Base-by-base conservation (phyloP, 768 basidiomycete genomes). In the Rhodosporidiobolus sp. region DNA sequence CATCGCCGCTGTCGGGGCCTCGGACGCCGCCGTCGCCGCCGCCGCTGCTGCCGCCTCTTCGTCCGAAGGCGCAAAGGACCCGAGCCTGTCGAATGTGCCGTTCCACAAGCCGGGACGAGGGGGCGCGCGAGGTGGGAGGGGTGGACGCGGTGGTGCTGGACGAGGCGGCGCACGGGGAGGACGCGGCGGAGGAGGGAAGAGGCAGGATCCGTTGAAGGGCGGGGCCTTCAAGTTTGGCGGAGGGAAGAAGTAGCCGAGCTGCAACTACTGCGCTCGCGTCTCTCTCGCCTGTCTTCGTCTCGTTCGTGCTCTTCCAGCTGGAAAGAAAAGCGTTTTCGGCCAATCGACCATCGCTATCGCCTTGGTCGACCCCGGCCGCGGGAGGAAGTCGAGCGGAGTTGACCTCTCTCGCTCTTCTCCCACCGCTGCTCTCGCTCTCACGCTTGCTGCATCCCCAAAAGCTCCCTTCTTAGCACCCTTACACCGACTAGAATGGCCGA, bases 1-100 rank as follows among this genome's bases (percentile, higher is more conserved):
- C 38, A 89, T 91, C 59, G 87, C 88, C 32, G 83, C 89, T 14
- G 87, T 89, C 22, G 77, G 71, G 11, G 61, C 67, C 4, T 57
- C 57, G 12, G 67, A 80, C 35, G 79, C 75, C 62, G 75, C 60
- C 17, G 58, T 63, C 32, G 71, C 71, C 12, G 50, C 53, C 32
- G 43, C 58, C 26, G 43, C 45, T 10, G 49, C 53, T 12, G 57
- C 45, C 26, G 65, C 45, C 22, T 11, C 38, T 2, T 11, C 26
- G 3, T 17, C 26, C 3, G 45, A 49, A 46, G 43, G 43, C 3
- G 53, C 43, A 45, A 46, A 22, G 57, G 59, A 57, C 30, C 19
- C 20, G 10, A n/a, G 43, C 20, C 24, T 17, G 34, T 12, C n/a
- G 32, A 72, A 57, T 8, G 70, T 72, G 34, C 65, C 70, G 50